These are phyloP conservation scores for Colletotrichum australisinense DNA, from an alignment of 2,329 filamentous ascomycete genomes.

Conservation along the genomic window DNA sequence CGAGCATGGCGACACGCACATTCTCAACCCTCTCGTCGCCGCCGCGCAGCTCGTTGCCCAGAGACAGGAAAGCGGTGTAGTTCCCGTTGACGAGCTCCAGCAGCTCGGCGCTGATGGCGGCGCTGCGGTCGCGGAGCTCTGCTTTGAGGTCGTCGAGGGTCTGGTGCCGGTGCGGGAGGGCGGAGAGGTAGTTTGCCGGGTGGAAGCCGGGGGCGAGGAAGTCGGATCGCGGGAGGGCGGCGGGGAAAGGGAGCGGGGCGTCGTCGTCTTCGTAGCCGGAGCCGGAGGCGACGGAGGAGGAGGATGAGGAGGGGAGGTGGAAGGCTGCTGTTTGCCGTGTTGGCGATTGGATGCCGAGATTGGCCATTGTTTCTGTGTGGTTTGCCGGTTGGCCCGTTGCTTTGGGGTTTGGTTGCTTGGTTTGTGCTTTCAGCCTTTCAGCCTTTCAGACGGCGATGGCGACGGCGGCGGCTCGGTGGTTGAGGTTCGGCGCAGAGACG, in stretches of 20 bases:
- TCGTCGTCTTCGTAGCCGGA: constrained; percentile 60
- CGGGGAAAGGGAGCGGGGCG: constrained; percentile 85
- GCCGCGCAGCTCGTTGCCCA: constrained; percentile 84
- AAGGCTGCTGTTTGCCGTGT: constrained; percentile 44
- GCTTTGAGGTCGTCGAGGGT: constrained; percentile 92
- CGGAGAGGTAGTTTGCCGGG: constrained; percentile 82
- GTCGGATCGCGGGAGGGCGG: constrained; percentile 82
- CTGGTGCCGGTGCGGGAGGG: constrained; percentile 88
- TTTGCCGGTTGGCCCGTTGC: constrained; percentile 26
- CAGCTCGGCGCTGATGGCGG: constrained; percentile 85
- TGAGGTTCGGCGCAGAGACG: constrained; percentile 18
- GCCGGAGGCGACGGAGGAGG: constrained; percentile 47
- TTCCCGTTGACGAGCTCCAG: constrained; percentile 96
- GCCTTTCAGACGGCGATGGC: constrained; percentile 36
- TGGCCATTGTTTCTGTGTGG: constrained; percentile 38
- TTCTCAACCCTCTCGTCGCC: constrained; percentile 94
- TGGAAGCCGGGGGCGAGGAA: constrained; percentile 85
- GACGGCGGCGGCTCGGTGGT: constrained; percentile 36
- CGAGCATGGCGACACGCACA: constrained; percentile 85
- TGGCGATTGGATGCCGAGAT: constrained; percentile 38
- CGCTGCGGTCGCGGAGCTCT: constrained; percentile 84
- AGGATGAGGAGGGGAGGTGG: constrained; percentile 54
- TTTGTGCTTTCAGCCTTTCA: constrained; percentile 27
- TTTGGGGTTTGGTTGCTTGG: constrained; percentile 6
- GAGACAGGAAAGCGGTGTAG: constrained; percentile 88